Base-by-base conservation (phyloP, 257 asterid genomes). In the Phtheirospermum japonicum region DNA sequence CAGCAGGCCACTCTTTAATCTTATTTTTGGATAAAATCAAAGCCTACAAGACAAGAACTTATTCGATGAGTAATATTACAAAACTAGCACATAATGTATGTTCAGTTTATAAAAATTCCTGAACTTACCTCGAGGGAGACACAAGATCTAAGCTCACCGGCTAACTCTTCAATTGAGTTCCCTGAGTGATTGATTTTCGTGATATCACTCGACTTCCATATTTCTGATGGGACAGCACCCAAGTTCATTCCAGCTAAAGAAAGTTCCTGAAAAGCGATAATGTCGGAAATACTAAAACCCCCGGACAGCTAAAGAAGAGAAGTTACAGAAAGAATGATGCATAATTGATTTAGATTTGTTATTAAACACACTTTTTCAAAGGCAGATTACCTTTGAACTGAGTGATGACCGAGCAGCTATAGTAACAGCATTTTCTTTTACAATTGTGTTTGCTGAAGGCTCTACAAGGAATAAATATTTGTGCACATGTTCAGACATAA, bases 71-170 rank as follows among this genome's bases (percentile, higher is more conserved):
- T n/a, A n/a, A n/a, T n/a, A n/a, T n/a, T n/a, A n/a, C n/a, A n/a
- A n/a, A n/a, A n/a, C n/a, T n/a, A n/a, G n/a, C n/a, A n/a, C n/a
- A n/a, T n/a, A n/a, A n/a, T n/a, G n/a, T n/a, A n/a, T n/a, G n/a
- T n/a, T n/a, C n/a, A n/a, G n/a, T n/a, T n/a, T n/a, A n/a, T n/a
- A n/a, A n/a, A n/a, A n/a, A n/a, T n/a, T n/a, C n/a, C n/a, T n/a
- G n/a, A n/a, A n/a, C n/a, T 74, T 77, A 86, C 99, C 96, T 85
- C 95, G 20, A 92, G 87, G 67, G 90, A 70, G 60, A 74, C 77
- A 64, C 96, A 92, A 64, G 88, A 89, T 70, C 65, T 72, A 75
- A 89, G 82, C 79, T 89, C 97, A 32, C 48, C 12, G 13, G 99
- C 96, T 57, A 89, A 76, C 67, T 85, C 94, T 78, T 82, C 91